Evolutionary conservation across 495 filamentous ascomycete species (phyloP).

Genomic region (Entonaema liquescens): DNA sequence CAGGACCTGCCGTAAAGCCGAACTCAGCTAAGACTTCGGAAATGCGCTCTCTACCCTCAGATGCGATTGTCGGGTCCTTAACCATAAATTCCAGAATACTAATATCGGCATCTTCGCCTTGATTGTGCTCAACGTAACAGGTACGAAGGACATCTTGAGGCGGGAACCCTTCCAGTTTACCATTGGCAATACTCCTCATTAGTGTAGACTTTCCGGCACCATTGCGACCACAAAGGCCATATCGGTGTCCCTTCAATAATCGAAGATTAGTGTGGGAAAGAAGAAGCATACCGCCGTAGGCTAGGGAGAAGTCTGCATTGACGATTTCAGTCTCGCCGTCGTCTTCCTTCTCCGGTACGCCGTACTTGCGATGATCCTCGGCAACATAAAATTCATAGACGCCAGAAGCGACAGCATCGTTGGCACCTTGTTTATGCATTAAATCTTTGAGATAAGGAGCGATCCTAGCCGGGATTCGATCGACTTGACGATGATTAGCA

Average conservation of each 20-base stretch:
- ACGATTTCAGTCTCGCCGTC: slow-evolving; percentile 91
- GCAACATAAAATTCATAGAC: slow-evolving; percentile 76
- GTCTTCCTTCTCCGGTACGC: slow-evolving; percentile 83
- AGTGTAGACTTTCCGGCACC: slow-evolving; percentile 98
- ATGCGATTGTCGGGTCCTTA: slow-evolving; percentile 81
- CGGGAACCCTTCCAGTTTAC: slow-evolving; percentile 97
- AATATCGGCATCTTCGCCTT: slow-evolving; percentile 94
- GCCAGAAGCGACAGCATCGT: slow-evolving; percentile 68
- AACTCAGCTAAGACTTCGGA: slow-evolving; percentile 85
- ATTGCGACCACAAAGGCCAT: slow-evolving; percentile 95
- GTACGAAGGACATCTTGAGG: slow-evolving; percentile 88
- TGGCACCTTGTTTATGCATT: slow-evolving; percentile 63
- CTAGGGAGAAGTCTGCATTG: slow-evolving; percentile 96
- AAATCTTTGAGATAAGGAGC: slow-evolving; percentile 79
- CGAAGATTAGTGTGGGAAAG: slow-evolving; percentile 95
- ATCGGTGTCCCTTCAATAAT: slow-evolving; percentile 93
- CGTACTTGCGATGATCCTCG: slow-evolving; percentile 87
- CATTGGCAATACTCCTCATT: slow-evolving; percentile 94
- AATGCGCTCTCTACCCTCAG: slow-evolving; percentile 81
- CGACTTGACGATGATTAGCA: slow-evolving; percentile 80
- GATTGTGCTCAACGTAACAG: slow-evolving; percentile 99
- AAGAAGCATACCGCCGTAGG: slow-evolving; percentile 97
- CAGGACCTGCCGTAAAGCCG: slow-evolving; percentile 88
- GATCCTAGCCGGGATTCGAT: slow-evolving; percentile 72
- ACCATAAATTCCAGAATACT: slow-evolving; percentile 91